Evolutionary conservation across 1,139 yeast genomes (phyloP), one percentile per base, ranked within the genome.

Genomic region (Debaryomyces fabryi): DNA sequence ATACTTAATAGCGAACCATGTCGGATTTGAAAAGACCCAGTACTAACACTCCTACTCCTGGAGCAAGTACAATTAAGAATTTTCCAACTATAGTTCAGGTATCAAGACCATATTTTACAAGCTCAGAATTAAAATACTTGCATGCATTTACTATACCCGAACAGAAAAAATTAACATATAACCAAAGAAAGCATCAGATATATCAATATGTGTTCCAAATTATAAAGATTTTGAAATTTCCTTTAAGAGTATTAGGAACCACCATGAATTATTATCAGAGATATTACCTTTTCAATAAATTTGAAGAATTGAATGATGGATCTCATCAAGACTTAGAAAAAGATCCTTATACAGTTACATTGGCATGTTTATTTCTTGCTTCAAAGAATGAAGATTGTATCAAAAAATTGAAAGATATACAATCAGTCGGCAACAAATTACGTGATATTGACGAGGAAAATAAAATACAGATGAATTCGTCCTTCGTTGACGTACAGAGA

Each of bases 301-400:
- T 85, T 57, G 83, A 80, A 44, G 72, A 67, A 30, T 55, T 52
- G 39, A 55, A 55, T 12, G 65, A 58, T 44, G 61, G 57, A 13
- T 38, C 34, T 25, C 41, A 35, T 18, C 54, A 46, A 38, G 69
- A 66, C 44, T 56, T 60, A 53, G 76, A 71, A 37, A 64, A 62
- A 40, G 78, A 73, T 53, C 78, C 78, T 6, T 70, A 59, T 57
- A 85, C 85, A 39, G 80, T 87, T 20, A 91, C 89, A 0, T 68
- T 87, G 4, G 81, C 96, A 5, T 81, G 95, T 50, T 62, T 93
- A n/a, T 81, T 90, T 52, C 76, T 91, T 32, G 89, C 97, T 3
- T 76, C 87, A 39, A 92, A 93, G 64, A 83, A 85, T 57, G 96
- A 90, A 61, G 98, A 92, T 62, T 91, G 96, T 38, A 85, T 92